Conservation (phyloP, 2,329 filamentous ascomycete species). For the Chrysosporium keratinophilum region DNA sequence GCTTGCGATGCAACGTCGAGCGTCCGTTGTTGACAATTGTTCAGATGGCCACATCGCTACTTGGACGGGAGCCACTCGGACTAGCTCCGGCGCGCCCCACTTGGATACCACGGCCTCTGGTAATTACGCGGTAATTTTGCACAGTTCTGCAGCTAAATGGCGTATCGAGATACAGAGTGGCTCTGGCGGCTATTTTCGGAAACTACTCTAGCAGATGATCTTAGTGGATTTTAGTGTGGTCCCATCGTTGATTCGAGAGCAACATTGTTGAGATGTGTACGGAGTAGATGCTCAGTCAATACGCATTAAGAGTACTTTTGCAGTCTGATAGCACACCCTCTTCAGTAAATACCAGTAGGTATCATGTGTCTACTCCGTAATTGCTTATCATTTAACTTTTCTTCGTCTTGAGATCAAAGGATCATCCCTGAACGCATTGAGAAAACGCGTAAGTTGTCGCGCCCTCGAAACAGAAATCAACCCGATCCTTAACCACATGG, state of each 20-base stretch:
- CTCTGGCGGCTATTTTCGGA: neutral
- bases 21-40: neutral
- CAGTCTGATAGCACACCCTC: no score
- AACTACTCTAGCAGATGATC: neutral
- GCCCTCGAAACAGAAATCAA: neutral
- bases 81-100: neutral
- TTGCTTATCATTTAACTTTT: neutral
- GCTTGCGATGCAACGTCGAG: neutral
- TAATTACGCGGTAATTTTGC: neutral
- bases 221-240: neutral
- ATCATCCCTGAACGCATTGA: neutral
- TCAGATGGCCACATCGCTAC: constrained; percentile 6
- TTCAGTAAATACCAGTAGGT: neutral
- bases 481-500: neutral
- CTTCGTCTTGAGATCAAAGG: neutral
- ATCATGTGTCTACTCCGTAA: neutral
- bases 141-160: neutral
- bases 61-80: neutral
- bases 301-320: no score
- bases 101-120: neutral
- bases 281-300: neutral
- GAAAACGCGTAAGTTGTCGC: neutral
- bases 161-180: neutral
- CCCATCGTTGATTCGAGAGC: neutral
- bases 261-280: neutral